Evolutionary conservation across 2,329 filamentous ascomycete genomes (phyloP).

Genomic region (Alternaria dauci): DNA sequence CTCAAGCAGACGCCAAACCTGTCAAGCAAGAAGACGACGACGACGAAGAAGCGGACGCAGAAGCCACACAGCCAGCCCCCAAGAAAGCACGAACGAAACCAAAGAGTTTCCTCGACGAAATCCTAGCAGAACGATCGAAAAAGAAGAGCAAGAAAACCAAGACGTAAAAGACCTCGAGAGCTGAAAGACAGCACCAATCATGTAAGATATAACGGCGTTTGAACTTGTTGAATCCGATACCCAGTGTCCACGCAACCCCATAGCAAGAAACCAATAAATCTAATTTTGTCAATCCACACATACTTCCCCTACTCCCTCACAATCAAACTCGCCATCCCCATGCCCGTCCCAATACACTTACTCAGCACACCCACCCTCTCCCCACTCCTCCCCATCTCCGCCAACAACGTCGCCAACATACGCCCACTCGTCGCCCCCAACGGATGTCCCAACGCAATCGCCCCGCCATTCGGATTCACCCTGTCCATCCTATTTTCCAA

Average conservation of each 20-base stretch:
- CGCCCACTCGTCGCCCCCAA: slow-evolving; percentile 87
- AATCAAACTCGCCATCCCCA: slow-evolving; percentile 63
- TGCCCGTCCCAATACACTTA: slow-evolving; percentile 74
- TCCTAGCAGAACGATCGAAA: slow-evolving; percentile 58
- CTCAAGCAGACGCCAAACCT: slow-evolving; percentile 5
- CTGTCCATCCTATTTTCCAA: slow-evolving; percentile 72
- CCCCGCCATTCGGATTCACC: slow-evolving; percentile 92
- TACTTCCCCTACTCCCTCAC: slow-evolving; percentile 52
- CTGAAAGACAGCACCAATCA: too few species aligned
- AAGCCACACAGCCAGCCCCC: slow-evolving; percentile 20
- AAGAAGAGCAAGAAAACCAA: slow-evolving; percentile 57
- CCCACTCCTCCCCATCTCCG: slow-evolving; percentile 71
- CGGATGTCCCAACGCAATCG: slow-evolving; percentile 92
- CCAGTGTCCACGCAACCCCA: background rate
- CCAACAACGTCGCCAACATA: slow-evolving; percentile 78
- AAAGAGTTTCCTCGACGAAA: slow-evolving; percentile 64
- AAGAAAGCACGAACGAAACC: slow-evolving; percentile 47
- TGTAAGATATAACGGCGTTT: background rate
- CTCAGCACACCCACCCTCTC: slow-evolving; percentile 84
- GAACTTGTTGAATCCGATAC: background rate
- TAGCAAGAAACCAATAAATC: too few species aligned
- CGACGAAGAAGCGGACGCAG: background rate
- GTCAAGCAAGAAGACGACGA: slow-evolving; percentile 18
- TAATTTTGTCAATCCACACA: background rate
- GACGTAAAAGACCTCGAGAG: background rate